Conservation (phyloP, 2,329 filamentous ascomycete genomes). For the Myrmaecium sp. region DNA sequence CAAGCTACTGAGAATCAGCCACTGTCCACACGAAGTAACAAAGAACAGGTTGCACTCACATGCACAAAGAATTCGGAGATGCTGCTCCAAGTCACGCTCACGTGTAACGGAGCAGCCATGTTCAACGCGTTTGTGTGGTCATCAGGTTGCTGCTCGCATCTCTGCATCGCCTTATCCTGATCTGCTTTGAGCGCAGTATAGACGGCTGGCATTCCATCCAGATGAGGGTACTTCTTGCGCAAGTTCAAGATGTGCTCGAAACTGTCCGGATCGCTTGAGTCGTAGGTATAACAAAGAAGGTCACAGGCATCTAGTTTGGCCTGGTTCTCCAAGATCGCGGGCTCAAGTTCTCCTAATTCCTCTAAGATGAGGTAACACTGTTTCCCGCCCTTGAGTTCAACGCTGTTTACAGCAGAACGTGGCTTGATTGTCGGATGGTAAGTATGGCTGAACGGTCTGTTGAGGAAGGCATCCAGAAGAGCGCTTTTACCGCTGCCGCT, state of each 20-base stretch:
- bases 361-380: constrained; percentile 94
- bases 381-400: constrained; percentile 87
- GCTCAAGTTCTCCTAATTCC: constrained; percentile 89
- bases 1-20: constrained; percentile 35
- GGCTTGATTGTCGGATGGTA: constrained; percentile 94
- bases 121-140: constrained; percentile 71
- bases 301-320: constrained; percentile 85
- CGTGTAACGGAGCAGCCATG: constrained; percentile 84
- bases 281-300: constrained; percentile 86
- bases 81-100: constrained; percentile 85
- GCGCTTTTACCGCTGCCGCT: constrained; percentile 80
- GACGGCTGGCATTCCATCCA: constrained; percentile 78
- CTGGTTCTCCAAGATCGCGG: constrained; percentile 82
- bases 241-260: constrained; percentile 82
- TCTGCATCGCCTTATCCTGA: constrained; percentile 89
- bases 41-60: constrained; percentile 12
- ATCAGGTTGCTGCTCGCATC: constrained; percentile 74
- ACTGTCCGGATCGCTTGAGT: constrained; percentile 90
- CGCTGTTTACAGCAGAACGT: constrained; percentile 83
- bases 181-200: constrained; percentile 93
- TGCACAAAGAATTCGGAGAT: constrained; percentile 87
- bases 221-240: constrained; percentile 59
- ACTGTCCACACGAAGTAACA: constrained; percentile 10
- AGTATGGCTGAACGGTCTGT: constrained; percentile 63
- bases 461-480: constrained; percentile 79